Evolutionary conservation across 208 protist species (phyloP).

Genomic region (Acanthamoeba culbertsoni): DNA sequence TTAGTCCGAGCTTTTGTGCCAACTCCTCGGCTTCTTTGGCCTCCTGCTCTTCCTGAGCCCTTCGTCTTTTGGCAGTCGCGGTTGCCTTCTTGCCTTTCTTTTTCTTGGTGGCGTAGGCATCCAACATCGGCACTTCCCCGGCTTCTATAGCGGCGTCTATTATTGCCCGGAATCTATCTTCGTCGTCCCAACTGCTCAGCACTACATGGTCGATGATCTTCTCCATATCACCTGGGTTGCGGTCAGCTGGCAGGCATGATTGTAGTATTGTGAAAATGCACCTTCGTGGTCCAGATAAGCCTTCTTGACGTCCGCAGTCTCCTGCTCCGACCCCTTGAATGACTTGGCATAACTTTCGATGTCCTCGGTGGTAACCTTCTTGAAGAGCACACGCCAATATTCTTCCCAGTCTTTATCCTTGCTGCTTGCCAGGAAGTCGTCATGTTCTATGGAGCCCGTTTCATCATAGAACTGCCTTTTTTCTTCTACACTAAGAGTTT

Average conservation of each 20-base stretch:
- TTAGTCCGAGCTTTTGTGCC: neutral
- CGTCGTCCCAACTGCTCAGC: constrained; percentile 43
- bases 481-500: constrained; percentile 3
- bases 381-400: constrained; percentile 49
- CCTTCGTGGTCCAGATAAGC: constrained; percentile 14
- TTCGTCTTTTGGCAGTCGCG: neutral
- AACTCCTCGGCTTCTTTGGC: constrained; percentile 43
- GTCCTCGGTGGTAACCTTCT: constrained; percentile 23
- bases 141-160: neutral
- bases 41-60: neutral
- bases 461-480: constrained; percentile 38
- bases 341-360: constrained; percentile 29
- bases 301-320: neutral
- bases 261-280: neutral
- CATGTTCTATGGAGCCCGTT: neutral
- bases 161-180: constrained; percentile 6
- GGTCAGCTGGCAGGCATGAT: too few species aligned
- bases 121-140: neutral
- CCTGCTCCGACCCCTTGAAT: neutral
- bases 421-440: neutral
- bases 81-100: neutral
- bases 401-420: constrained; percentile 23
- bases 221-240: constrained; percentile 53
- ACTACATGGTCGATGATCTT: constrained; percentile 3
- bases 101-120: neutral